These are phyloP conservation scores for Fusarium pininemorale DNA, from an alignment of 2,329 filamentous ascomycete species.

Conservation along the genomic window DNA sequence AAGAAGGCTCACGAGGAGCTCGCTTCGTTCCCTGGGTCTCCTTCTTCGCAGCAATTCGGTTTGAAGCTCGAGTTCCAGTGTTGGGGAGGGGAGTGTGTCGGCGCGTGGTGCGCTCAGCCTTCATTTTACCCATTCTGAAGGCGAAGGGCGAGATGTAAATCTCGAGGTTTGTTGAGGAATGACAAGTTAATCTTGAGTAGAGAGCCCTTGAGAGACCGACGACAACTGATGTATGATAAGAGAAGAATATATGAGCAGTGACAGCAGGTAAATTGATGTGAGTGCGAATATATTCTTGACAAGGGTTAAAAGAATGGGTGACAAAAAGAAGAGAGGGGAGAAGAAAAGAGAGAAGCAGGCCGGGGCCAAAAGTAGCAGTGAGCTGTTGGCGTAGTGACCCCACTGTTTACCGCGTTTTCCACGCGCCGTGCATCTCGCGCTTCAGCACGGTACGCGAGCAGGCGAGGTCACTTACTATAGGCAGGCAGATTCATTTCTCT, in stretches of 20 bases:
- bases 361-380: too few species aligned
- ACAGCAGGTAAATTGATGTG: not conserved
- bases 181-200: slow-evolving; percentile 4
- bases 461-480: not conserved
- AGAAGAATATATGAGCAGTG: not conserved
- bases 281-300: slow-evolving; percentile 14
- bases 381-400: not conserved
- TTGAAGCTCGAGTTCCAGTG: not conserved
- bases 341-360: not conserved
- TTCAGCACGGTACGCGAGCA: not conserved
- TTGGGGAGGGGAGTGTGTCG: not conserved
- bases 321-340: slow-evolving; percentile 4
- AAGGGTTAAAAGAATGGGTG: not conserved
- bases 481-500: not conserved
- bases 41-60: not conserved
- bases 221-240: slow-evolving; percentile 5
- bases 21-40: not conserved
- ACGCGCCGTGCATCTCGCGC: not conserved
- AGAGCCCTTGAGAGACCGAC: not conserved
- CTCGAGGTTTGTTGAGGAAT: not conserved
- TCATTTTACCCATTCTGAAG: slow-evolving; percentile 16
- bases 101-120: not conserved
- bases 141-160: not conserved
- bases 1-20: not conserved
- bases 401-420: not conserved